Evolutionary conservation across 495 filamentous ascomycete species (phyloP), one percentile per base, ranked within the genome.

Genomic region (Penicillium alfredii): DNA sequence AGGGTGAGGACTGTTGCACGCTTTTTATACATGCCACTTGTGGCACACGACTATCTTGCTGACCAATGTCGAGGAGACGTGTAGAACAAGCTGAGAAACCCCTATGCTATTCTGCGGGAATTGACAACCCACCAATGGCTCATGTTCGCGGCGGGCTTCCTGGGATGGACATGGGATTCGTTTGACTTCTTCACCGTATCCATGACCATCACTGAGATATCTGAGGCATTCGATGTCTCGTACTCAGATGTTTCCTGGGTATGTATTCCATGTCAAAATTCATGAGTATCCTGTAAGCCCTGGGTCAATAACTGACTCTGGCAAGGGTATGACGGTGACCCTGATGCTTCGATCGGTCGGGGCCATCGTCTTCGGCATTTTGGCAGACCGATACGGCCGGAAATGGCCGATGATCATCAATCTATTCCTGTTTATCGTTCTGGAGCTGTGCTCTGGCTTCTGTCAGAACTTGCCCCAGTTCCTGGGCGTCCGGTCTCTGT

Each of bases 381-480:
- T 77, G 2, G 62, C 78, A 1, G 83, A 88, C 67, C 69, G 82
- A 19, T 88, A 80, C 42, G 84, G 84, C 17, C 65, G 83, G n/a
- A 87, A 84, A 55, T 87, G 82, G 81, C 82, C 82, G 4, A 86
- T 86, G 48, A 65, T 87, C 13, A 56, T 82, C 49, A 86, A 87
- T 56, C 81, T 84, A 33, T 8, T 82, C 8, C 59, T 87, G 21
- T 86, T 88, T 49, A 84, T 86, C 35, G 48, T 77, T 7, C 63
- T 88, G 9, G 82, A 88, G 52, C 58, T 86, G 15, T 78, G 66
- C 18, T 86, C 84, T 14, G 82, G 80, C 13, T 88, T 86, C 47
- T 80, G 74, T 45, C 46, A 76, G n/a, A 85, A 73, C 3, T 82
- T 85, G 42, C 47, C 68, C 15, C 72, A 82, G 42, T 87, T 88